Conservation (phyloP, 192 early-diverging fungal genomes). For the Coemansia biformis region DNA sequence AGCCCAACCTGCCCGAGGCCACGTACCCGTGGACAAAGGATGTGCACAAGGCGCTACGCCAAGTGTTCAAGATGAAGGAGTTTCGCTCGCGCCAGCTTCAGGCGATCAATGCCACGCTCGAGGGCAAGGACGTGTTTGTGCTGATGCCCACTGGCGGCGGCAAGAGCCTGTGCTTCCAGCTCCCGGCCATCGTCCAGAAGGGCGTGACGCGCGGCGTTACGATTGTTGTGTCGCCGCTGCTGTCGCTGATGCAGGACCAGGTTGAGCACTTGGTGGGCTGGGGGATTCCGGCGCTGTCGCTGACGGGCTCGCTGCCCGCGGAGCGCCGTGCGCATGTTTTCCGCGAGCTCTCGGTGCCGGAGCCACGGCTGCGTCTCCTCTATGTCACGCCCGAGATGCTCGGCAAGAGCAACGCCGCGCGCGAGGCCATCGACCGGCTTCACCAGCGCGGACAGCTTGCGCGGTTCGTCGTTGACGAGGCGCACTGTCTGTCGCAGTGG, state of each 20-base stretch:
- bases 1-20: conserved; percentile 24
- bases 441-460: conserved; percentile 62
- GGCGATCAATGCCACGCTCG: conserved; percentile 80
- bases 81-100: conserved; percentile 85
- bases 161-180: conserved; percentile 92
- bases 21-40: conserved; percentile 66
- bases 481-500: conserved; percentile 95
- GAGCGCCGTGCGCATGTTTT: conserved; percentile 54
- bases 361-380: conserved; percentile 57
- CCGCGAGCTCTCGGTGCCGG: conserved; percentile 49
- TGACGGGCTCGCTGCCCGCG: conserved; percentile 59
- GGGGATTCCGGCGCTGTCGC: conserved; percentile 58
- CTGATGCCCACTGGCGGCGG: conserved; percentile 99
- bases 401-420: conserved; percentile 57
- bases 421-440: conserved; percentile 53
- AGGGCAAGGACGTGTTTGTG: conserved; percentile 83
- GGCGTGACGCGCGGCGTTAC: conserved; percentile 70
- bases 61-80: conserved; percentile 64
- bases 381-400: conserved; percentile 92
- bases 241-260: conserved; percentile 97
- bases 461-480: conserved; percentile 94
- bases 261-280: conserved; percentile 62
- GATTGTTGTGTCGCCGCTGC: conserved; percentile 85
- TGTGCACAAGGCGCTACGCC: conserved; percentile 60
- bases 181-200: conserved; percentile 70